phyloP scores from a whole-genome alignment of 805 yeast species.

The Kluyveromyces wickerhamii region DNA sequence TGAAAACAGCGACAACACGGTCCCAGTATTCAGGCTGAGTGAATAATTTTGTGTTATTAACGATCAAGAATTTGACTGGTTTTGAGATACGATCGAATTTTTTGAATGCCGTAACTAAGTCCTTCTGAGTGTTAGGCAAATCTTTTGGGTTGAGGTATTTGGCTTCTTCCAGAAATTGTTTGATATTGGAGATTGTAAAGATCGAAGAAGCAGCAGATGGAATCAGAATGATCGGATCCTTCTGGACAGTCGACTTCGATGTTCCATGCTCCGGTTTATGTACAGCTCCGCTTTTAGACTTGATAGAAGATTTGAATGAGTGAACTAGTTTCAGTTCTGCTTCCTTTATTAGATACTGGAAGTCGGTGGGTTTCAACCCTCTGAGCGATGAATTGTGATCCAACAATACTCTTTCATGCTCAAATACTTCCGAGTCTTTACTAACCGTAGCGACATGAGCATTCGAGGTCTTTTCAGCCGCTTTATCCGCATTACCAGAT shows the following conservation, averaged over 20 bases:
- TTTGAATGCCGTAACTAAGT: constrained; percentile 26
- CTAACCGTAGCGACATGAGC: constrained; percentile 32
- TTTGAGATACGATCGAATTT: constrained; percentile 25
- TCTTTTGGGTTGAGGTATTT: constrained; percentile 46
- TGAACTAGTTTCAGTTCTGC: constrained; percentile 51
- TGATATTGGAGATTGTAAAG: constrained; percentile 55
- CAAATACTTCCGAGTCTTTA: constrained; percentile 10
- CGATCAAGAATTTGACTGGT: constrained; percentile 46
- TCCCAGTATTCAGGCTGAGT: constrained; percentile 97
- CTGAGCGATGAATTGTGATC: constrained; percentile 56
- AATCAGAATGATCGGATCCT: constrained; percentile 64
- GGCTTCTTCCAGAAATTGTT: constrained; percentile 67
- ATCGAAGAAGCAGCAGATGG: constrained; percentile 77
- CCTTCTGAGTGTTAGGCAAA: constrained; percentile 26
- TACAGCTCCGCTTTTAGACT: constrained; percentile 18
- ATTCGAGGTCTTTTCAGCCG: constrained; percentile 7
- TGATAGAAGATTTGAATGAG: constrained; percentile 36
- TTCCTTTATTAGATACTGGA: constrained; percentile 60
- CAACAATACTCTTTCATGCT: constrained; percentile 41
- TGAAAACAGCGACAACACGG: constrained; percentile 88
- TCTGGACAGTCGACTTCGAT: constrained; percentile 18
- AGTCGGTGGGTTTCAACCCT: constrained; percentile 60
- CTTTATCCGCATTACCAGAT: neutral
- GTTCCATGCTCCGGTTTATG: constrained; percentile 16
- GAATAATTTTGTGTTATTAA: constrained; percentile 79